Conservation (phyloP, 2,329 filamentous ascomycete species). For the Chaetomiaceae sp. region DNA sequence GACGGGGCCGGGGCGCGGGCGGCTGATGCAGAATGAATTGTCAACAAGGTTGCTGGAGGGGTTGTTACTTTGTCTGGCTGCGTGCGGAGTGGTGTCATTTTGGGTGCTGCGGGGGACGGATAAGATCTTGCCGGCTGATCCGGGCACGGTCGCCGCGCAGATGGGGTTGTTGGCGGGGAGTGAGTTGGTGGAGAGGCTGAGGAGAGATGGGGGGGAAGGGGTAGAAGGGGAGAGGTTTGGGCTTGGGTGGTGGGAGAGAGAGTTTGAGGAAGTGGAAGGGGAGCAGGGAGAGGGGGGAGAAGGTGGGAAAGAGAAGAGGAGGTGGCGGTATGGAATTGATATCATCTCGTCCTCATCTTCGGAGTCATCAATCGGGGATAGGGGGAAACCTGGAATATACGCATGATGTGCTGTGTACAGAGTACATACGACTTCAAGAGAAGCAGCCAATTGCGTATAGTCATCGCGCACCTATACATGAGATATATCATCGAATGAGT, state of each 20-base stretch:
- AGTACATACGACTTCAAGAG: no score
- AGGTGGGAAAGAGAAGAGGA: neutral
- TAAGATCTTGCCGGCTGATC: neutral
- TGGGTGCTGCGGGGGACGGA: neutral
- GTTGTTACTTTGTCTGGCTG: neutral
- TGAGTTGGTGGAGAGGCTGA: neutral
- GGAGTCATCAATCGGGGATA: neutral
- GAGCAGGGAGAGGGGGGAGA: neutral
- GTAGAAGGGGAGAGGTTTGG: neutral
- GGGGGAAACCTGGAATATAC: neutral
- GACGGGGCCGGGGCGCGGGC: neutral
- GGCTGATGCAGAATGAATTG: neutral
- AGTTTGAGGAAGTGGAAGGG: no score
- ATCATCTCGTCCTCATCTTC: neutral
- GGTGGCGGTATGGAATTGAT: neutral
- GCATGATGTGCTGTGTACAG: neutral
- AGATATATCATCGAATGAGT: no score
- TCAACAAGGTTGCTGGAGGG: neutral
- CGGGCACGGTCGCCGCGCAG: neutral
- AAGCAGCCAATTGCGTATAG: no score
- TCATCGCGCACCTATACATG: no score
- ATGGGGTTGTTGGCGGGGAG: neutral
- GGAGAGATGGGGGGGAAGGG: neutral
- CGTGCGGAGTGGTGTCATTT: neutral
- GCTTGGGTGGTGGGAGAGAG: neutral